Evolutionary conservation across 2,329 filamentous ascomycete genomes (phyloP).

Genomic region (Aspergillus sp.): DNA sequence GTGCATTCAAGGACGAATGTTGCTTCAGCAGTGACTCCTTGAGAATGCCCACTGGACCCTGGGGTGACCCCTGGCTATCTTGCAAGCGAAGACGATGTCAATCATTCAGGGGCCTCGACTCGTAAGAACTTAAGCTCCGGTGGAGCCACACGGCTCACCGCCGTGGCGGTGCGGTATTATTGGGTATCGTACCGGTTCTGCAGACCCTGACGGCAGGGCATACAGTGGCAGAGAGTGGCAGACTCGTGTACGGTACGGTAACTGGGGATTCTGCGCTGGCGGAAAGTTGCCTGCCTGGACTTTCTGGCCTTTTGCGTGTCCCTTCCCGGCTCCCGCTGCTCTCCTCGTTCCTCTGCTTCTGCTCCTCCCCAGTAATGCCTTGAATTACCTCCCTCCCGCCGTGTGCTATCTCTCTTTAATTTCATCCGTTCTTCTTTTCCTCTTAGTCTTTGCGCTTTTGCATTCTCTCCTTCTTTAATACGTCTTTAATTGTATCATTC

Average conservation of each 20-base stretch:
- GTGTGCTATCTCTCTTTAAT: constrained; percentile 7
- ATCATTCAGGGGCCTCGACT: constrained; percentile 20
- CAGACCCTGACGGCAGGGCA: neutral
- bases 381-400: constrained; percentile 3
- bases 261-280: neutral
- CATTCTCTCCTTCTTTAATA: constrained; percentile 3
- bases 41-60: too few relatives aligned
- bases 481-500: constrained; percentile 6
- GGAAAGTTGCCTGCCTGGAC: neutral
- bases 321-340: neutral
- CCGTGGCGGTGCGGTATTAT: constrained; percentile 21
- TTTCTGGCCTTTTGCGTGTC: neutral
- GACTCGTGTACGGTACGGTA: neutral
- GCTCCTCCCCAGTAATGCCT: constrained; percentile 14
- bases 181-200: constrained; percentile 3
- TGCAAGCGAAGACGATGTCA: neutral
- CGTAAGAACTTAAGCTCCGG: constrained; percentile 14
- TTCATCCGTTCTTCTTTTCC: constrained; percentile 13
- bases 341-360: neutral
- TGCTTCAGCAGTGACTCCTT: neutral
- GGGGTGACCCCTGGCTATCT: too few relatives aligned
- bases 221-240: too few relatives aligned
- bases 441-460: constrained; percentile 4
- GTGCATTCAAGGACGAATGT: neutral
- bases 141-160: constrained; percentile 17